Evolutionary conservation across 1,139 yeast genomes (phyloP).

Genomic region (Scheffersomyces illinoinensis): DNA sequence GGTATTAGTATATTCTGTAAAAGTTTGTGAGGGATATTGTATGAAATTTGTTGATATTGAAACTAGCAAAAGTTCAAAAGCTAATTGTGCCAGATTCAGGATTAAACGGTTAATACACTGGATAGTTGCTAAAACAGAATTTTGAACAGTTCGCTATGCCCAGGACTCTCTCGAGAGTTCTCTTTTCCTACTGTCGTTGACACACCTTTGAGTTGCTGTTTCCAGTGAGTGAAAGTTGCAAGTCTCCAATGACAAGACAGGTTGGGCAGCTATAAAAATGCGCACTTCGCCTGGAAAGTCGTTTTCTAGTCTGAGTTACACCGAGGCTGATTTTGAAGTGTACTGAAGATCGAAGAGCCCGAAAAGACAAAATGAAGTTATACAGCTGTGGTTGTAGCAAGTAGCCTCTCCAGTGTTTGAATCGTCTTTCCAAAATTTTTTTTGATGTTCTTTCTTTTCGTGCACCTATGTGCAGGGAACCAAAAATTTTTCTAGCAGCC

Average conservation of each 20-base stretch:
- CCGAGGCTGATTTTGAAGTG: neutral
- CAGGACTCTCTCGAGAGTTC: neutral
- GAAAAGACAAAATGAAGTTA: neutral
- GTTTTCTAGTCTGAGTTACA: neutral
- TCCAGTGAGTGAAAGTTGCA: neutral
- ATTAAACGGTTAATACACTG: neutral
- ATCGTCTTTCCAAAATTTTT: neutral
- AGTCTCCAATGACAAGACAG: neutral
- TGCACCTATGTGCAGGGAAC: neutral
- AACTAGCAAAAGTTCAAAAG: too few species aligned
- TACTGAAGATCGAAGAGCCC: neutral
- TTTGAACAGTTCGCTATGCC: neutral
- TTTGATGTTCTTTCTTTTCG: neutral
- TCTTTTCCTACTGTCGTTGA: neutral
- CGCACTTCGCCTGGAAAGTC: neutral
- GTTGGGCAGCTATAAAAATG: neutral
- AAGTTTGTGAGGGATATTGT: neutral
- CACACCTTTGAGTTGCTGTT: neutral
- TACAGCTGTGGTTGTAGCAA: neutral
- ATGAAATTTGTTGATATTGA: neutral
- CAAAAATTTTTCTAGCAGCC: neutral
- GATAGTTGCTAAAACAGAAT: neutral
- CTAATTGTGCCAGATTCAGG: neutral
- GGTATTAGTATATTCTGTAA: neutral
- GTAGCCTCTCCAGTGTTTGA: neutral